Evolutionary conservation across 805 yeast species (phyloP).

Genomic region (Komagataella kurtzmanii): DNA sequence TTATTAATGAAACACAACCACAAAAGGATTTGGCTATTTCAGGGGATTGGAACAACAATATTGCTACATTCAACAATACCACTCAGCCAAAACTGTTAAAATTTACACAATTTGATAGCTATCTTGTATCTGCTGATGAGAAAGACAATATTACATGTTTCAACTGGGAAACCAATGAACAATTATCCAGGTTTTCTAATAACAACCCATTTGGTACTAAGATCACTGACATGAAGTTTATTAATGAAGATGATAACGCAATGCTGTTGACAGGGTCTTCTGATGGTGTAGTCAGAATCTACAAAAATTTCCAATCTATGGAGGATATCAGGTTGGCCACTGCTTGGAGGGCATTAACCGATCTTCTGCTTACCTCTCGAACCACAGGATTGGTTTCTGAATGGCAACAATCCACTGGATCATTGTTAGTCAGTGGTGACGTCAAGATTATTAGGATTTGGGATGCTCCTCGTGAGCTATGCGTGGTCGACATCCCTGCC

Average conservation of each 20-base stretch:
- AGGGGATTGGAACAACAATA: conserved; percentile 72
- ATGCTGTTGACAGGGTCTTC: conserved; percentile 78
- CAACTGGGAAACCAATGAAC: conserved; percentile 66
- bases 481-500: conserved; percentile 81
- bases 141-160: conserved; percentile 73
- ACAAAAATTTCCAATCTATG: conserved; percentile 54
- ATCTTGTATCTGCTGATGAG: conserved; percentile 69
- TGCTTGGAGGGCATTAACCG: conserved; percentile 90
- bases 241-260: conserved; percentile 90
- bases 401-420: conserved; percentile 95
- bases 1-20: conserved; percentile 79
- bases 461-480: conserved; percentile 93
- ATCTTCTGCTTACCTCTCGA: conserved; percentile 65
- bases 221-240: conserved; percentile 71
- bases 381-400: conserved; percentile 79
- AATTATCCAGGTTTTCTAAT: conserved; percentile 60
- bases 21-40: conserved; percentile 73
- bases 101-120: conserved; percentile 86
- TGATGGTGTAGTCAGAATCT: conserved; percentile 87
- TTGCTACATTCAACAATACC: conserved; percentile 48
- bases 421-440: conserved; percentile 86
- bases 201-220: conserved; percentile 81
- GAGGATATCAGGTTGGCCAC: conserved; percentile 52
- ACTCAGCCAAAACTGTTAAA: conserved; percentile 69
- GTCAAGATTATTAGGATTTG: conserved; percentile 82